Conservation (phyloP, 2,329 filamentous ascomycete genomes). For the Talaromyces sp. region DNA sequence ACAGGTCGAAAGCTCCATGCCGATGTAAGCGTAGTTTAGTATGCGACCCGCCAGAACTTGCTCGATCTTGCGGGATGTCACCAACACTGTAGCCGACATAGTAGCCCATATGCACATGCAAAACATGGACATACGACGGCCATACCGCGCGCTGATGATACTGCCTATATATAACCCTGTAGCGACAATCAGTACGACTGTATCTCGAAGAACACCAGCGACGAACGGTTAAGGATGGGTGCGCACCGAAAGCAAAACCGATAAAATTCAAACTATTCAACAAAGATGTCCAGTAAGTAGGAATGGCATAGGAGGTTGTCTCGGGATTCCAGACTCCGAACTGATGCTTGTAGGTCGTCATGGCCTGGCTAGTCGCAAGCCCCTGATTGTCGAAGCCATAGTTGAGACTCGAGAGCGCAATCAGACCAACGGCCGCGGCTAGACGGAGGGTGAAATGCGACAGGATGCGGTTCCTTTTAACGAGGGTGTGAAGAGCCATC, state of each 20-base stretch:
- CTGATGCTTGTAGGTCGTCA: conserved; percentile 35
- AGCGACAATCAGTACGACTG: neutral
- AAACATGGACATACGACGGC: conserved; percentile 18
- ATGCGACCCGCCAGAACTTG: conserved; percentile 16
- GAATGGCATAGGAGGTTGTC: conserved; percentile 26
- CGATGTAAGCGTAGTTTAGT: conserved; percentile 18
- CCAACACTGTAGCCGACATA: conserved; percentile 14
- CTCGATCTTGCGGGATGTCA: conserved; percentile 14
- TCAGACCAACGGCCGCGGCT: conserved; percentile 23
- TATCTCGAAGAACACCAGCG: neutral
- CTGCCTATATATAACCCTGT: conserved; percentile 15
- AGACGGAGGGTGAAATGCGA: conserved; percentile 18
- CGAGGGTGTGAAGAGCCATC: neutral
- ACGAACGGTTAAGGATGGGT: neutral
- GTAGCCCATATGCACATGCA: conserved; percentile 18
- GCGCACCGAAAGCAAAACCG: conserved; percentile 33
- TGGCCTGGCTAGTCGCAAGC: conserved; percentile 38
- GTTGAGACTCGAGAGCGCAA: conserved; percentile 39
- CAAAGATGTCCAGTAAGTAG: conserved; percentile 34
- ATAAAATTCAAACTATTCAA: conserved; percentile 39
- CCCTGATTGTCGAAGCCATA: conserved; percentile 44
- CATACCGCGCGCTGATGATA: conserved; percentile 16
- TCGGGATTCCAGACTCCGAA: conserved; percentile 32
- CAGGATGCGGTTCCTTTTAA: conserved; percentile 13
- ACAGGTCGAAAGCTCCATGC: conserved; percentile 19